Base-by-base conservation (phyloP, 2,329 filamentous ascomycete genomes). In the Xylaria sp. region DNA sequence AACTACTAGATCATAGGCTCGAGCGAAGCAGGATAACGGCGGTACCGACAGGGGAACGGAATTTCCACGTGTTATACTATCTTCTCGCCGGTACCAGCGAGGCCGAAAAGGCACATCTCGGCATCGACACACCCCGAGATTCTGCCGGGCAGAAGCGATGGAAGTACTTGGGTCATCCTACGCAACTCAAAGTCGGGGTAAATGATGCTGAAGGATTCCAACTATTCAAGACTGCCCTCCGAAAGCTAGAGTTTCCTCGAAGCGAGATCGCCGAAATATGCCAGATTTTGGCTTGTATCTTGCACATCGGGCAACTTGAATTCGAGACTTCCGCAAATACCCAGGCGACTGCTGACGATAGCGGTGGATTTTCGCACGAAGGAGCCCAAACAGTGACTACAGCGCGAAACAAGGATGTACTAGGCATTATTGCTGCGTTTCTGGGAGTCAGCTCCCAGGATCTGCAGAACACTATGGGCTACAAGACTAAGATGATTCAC, bases 261-360 rank as follows among this genome's bases (percentile, higher is more conserved):
- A 91, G 91, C 69, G 96, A 98, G 76, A 97, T 99, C 78, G 96
- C 96, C 48, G 95, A 98, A 79, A 94, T 99, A 65, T 99, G 96
- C 80, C 96, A 99, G 83, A 88, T 98, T 58, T 85, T 99, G 63
- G 96, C 96, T 39, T 91, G 90, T 75, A 98, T 99, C 74, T 86
- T 99, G n/a, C 96, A 99, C 80, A 94, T 99, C 74, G 96, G 96
- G 34, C 96, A 99, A 83, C 89, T 99, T 2, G 96, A 99, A 76
- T 99, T 99, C 74, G 90, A 92, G 78, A 94, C 89, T 0, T 91
- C 92, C 1, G 91, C 92, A 74, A 89, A 91, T 73, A 98, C 96
- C 0, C 91, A 91, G 1, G 91, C 89, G 0, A 89, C 89, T 0
- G 94, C 89, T 1, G 94, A 98, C 75, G 96, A 99, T 76, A 98